These are phyloP conservation scores for Aureobasidium leucospermi DNA, from an alignment of 2,329 filamentous ascomycete species.

Conservation along the genomic window DNA sequence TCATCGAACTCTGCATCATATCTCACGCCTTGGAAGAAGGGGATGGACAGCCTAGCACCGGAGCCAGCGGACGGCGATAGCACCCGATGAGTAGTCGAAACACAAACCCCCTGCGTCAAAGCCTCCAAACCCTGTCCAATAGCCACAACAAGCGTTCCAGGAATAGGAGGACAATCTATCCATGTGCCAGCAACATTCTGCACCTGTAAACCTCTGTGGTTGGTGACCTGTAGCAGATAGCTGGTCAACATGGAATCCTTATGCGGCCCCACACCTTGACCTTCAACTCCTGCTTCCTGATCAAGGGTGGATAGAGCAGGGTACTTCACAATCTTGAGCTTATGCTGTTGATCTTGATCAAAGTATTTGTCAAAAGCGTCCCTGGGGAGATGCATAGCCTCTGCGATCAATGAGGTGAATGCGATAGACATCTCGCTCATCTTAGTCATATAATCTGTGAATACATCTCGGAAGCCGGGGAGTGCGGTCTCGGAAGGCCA, in stretches of 20 bases:
- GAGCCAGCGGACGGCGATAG: conserved; percentile 63
- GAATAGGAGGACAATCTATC: conserved; percentile 73
- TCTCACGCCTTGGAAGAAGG: conserved; percentile 82
- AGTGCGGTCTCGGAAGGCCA: conserved; percentile 62
- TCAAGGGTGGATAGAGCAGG: not conserved
- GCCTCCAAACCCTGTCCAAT: conserved; percentile 85
- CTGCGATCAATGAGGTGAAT: conserved; percentile 75
- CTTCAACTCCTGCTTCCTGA: conserved; percentile 37
- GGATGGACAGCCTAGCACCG: conserved; percentile 70
- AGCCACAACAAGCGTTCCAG: conserved; percentile 74
- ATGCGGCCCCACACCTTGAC: conserved; percentile 65
- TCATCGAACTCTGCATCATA: conserved; percentile 74
- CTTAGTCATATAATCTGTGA: conserved; percentile 65
- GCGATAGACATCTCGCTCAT: conserved; percentile 66
- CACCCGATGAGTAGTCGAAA: conserved; percentile 74
- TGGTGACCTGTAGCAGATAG: conserved; percentile 71
- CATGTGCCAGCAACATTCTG: conserved; percentile 72
- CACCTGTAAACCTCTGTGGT: conserved; percentile 72
- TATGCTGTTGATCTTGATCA: conserved; percentile 65
- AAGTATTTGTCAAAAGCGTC: conserved; percentile 73
- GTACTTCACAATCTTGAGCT: conserved; percentile 54
- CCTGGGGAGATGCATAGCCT: conserved; percentile 65
- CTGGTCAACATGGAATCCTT: conserved; percentile 79
- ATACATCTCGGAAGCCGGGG: conserved; percentile 61
- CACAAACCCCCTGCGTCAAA: conserved; percentile 73